Percentiles rank a stretch among this genome's conserved stretches.
Evolutionary conservation across 768 basidiomycete species (phyloP).

Genomic region (Neoboletus subvelutipes): DNA sequence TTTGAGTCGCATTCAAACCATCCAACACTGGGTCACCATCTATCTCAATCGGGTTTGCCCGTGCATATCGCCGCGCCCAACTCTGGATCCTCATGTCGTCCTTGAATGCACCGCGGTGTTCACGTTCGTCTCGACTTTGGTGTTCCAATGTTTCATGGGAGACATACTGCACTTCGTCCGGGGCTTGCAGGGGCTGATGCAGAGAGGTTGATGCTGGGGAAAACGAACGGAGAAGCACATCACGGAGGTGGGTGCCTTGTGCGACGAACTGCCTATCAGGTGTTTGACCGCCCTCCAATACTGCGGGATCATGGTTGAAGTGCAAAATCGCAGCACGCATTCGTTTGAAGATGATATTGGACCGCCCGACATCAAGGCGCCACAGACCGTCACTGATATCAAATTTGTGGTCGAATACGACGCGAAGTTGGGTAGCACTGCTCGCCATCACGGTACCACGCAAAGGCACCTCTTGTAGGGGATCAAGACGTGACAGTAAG

Average conservation of each 20-base stretch:
- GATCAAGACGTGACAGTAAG: conserved; percentile 61
- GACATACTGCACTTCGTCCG: conserved; percentile 41
- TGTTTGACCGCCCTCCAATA: conserved; percentile 35
- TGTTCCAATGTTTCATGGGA: conserved; percentile 41
- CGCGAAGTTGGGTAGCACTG: conserved; percentile 51
- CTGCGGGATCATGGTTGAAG: conserved; percentile 53
- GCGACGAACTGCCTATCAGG: conserved; percentile 52
- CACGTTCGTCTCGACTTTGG: conserved; percentile 24
- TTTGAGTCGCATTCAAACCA: conserved; percentile 73
- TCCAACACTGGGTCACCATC: conserved; percentile 75
- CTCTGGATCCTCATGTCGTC: conserved; percentile 76
- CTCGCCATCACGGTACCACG: conserved; percentile 55
- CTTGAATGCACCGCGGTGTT: conserved; percentile 52
- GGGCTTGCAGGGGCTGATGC: conserved; percentile 36
- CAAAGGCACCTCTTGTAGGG: conserved; percentile 51
- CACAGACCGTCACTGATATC: conserved; percentile 48
- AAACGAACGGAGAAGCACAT: conserved; percentile 65
- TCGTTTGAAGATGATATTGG: conserved; percentile 62
- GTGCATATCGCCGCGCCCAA: conserved; percentile 74
- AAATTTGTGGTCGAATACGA: conserved; percentile 56
- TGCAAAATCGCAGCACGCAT: conserved; percentile 66
- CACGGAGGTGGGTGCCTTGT: conserved; percentile 70
- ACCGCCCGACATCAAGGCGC: conserved; percentile 70
- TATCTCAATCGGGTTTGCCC: conserved; percentile 55
- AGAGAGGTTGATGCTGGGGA: conserved; percentile 27